Evolutionary conservation across 140 eudicot genomes (phyloP).

Genomic region (Oenanthe javanica): DNA sequence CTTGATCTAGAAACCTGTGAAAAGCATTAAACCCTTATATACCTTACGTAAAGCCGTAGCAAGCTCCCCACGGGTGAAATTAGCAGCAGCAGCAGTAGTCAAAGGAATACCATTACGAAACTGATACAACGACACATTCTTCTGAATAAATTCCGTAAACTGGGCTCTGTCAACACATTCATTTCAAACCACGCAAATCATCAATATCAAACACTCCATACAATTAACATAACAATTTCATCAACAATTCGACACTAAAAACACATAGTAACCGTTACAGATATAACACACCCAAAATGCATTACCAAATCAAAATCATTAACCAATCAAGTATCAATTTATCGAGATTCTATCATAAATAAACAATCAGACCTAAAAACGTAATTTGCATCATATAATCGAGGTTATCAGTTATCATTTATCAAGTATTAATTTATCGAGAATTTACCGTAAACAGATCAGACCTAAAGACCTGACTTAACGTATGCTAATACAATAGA

Average conservation of each 20-base stretch:
- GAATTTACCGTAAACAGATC: not conserved
- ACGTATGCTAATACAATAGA: not conserved
- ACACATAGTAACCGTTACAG: not conserved
- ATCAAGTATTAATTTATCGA: too few relatives aligned
- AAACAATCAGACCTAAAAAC: not conserved
- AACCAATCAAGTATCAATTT: not conserved
- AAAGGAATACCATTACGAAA: conserved; percentile 84
- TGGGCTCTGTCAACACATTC: conserved; percentile 48
- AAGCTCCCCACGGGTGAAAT: conserved; percentile 93
- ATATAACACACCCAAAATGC: not conserved
- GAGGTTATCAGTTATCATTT: too few relatives aligned
- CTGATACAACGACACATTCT: conserved; percentile 86
- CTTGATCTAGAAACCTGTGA: not conserved
- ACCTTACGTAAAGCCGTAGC: conserved; percentile 97
- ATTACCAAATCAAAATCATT: not conserved
- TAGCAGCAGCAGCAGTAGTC: conserved; percentile 86
- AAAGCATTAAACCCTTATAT: not conserved
- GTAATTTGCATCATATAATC: not conserved
- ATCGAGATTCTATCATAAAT: not conserved
- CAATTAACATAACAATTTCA: not conserved
- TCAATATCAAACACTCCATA: not conserved
- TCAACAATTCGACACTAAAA: not conserved
- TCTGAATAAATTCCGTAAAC: conserved; percentile 91
- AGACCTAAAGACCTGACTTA: not conserved
- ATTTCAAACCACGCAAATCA: not conserved